Evolutionary conservation across 371 early-diverging fungal species (phyloP).

Genomic region (Rhizopus sp.): DNA sequence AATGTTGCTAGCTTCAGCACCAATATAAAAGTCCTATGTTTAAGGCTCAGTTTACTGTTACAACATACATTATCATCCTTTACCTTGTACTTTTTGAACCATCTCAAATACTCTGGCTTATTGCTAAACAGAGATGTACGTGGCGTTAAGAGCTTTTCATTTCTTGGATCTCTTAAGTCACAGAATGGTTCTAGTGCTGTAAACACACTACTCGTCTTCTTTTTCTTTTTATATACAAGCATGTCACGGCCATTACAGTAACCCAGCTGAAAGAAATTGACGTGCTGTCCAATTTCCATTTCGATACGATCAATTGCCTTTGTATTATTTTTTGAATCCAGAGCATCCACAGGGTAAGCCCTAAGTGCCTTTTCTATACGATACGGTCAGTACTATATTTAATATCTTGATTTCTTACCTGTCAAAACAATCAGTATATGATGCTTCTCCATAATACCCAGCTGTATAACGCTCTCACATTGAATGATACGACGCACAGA

Average conservation of each 20-base stretch:
- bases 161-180: slow-evolving; percentile 45
- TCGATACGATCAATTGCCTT: slow-evolving; percentile 43
- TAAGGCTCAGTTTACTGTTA: background rate
- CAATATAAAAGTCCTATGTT: slow-evolving; percentile 78
- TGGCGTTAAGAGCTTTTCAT: slow-evolving; percentile 28
- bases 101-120: slow-evolving; percentile 24
- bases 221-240: slow-evolving; percentile 58
- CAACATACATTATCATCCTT: background rate
- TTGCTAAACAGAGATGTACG: slow-evolving; percentile 32
- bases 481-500: slow-evolving; percentile 36
- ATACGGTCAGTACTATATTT: background rate
- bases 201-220: slow-evolving; percentile 51
- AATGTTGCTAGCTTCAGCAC: slow-evolving; percentile 74
- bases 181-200: slow-evolving; percentile 43
- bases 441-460: slow-evolving; percentile 50
- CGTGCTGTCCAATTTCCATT: slow-evolving; percentile 63
- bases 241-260: slow-evolving; percentile 62
- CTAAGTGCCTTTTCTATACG: slow-evolving; percentile 52
- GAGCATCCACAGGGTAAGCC: slow-evolving; percentile 65
- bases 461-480: slow-evolving; percentile 45
- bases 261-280: slow-evolving; percentile 81
- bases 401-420: slow-evolving; percentile 18
- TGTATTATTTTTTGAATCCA: slow-evolving; percentile 46
- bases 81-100: slow-evolving; percentile 42
- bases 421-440: slow-evolving; percentile 50